Evolutionary conservation across 2,329 filamentous ascomycete genomes (phyloP), one percentile per base, ranked within the genome.

Genomic region (Fusarium nurragi): DNA sequence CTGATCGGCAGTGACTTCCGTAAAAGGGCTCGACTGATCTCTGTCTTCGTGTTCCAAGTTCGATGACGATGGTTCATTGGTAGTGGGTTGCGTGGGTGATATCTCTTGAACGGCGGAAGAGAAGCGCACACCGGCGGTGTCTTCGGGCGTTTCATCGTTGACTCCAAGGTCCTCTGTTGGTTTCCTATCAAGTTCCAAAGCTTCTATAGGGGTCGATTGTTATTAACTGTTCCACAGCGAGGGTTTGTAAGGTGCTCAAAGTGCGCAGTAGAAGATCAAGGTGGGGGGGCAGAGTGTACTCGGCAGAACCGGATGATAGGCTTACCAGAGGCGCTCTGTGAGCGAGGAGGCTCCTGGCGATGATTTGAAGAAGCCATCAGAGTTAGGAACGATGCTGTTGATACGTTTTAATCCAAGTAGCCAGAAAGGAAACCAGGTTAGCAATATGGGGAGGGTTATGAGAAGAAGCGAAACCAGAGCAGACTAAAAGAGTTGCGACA

Each of bases 81-180:
- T 69, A 47, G 76, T 73, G 7, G 87, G 85, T 57, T 85, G 81
- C 30, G 62, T 54, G 14, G 78, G 77, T 14, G 75, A 72, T 70
- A 93, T 92, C 76, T 93, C 89, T 73, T 93, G 83, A 60, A 89
- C 86, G 63, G 85, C 82, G 25, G 90, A 87, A 52, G 89, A 88
- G 76, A 93, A 94, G 57, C 90, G 89, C 52, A 93, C 90, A 57
- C 86, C 81, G 54, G 81, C 80, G 53, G 74, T 73, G 57, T 68
- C 67, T 23, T 64, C 59, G 12, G 47, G 41, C 11, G 22, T 18
- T 18, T 60, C 39, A n/a, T 67, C 52, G 19, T 61, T 57, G 11
- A 39, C 26, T 18, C 21, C 59, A 18, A 59, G 39, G 10, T 48
- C 23, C 36, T 56, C 61, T 53, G 59, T 44, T 40, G 59, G 45